A percentile compares a stretch with the other conserved stretches of the same genome.
phyloP scores from a whole-genome alignment of 192 early-diverging fungal species.

The Backusella parvicylindrica region DNA sequence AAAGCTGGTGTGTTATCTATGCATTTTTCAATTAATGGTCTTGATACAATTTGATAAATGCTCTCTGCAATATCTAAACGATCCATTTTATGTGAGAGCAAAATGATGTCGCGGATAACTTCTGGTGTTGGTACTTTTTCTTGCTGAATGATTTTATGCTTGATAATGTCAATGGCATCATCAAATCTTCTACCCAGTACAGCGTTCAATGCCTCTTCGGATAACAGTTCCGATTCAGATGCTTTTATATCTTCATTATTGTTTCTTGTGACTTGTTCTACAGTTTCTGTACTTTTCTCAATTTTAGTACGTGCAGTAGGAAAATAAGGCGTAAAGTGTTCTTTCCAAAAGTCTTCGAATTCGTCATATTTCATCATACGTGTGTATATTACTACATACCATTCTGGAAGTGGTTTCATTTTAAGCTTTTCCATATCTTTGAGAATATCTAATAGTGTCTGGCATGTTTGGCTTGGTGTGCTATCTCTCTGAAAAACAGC shows the following conservation, averaged over 20 bases:
- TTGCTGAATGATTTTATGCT: constrained; percentile 19
- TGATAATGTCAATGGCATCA: constrained; percentile 14
- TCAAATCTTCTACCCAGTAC: constrained; percentile 18
- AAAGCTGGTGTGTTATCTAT: neutral
- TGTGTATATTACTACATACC: constrained; percentile 7
- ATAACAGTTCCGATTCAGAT: constrained; percentile 16
- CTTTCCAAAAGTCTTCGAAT: constrained; percentile 11
- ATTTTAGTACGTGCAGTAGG: neutral
- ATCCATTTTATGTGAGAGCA: constrained; percentile 11
- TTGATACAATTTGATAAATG: constrained; percentile 13
- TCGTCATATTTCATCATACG: constrained; percentile 13
- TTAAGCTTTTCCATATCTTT: constrained; percentile 20
- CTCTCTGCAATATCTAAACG: constrained; percentile 6
- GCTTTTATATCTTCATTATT: neutral
- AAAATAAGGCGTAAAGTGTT: neutral
- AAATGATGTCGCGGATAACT: constrained; percentile 31
- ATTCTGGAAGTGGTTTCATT: neutral
- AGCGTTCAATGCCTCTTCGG: constrained; percentile 16
- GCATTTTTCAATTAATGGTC: neutral
- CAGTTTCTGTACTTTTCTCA: neutral
- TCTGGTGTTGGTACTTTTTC: constrained; percentile 29
- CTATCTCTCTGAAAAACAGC: constrained; percentile 4
- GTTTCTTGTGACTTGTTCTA: neutral
- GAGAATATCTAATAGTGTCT: constrained; percentile 8
- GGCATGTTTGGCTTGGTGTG: neutral